phyloP scores from a whole-genome alignment of 139 green algal species.

The Volvox reticuliferus region DNA sequence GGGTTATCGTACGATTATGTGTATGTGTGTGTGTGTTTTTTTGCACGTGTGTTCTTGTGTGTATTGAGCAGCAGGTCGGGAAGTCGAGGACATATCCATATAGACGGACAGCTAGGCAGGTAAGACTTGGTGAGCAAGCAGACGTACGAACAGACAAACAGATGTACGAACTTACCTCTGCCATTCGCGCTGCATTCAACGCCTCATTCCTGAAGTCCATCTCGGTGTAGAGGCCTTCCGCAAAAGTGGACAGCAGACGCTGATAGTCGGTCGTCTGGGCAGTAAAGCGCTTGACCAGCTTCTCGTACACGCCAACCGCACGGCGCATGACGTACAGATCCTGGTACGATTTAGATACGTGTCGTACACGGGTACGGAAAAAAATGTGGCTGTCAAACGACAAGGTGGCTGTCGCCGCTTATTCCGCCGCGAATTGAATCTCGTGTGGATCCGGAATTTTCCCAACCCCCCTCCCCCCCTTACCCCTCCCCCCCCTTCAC shows the following conservation, averaged over 20 bases:
- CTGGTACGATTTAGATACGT: slow-evolving; percentile 35
- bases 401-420: too few relatives aligned
- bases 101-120: too few relatives aligned
- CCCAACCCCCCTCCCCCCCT: too few relatives aligned
- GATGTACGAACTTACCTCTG: slow-evolving; percentile 32
- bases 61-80: too few relatives aligned
- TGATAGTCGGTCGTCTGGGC: slow-evolving; percentile 92
- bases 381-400: neutral
- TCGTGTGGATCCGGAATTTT: too few relatives aligned
- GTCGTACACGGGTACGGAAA: neutral
- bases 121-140: too few relatives aligned
- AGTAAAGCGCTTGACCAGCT: slow-evolving; percentile 80
- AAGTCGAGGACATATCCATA: too few relatives aligned
- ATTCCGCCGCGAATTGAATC: too few relatives aligned
- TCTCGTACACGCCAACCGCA: slow-evolving; percentile 86
- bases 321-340: slow-evolving; percentile 93
- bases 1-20: neutral
- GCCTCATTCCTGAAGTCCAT: slow-evolving; percentile 90
- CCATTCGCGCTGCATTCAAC: slow-evolving; percentile 80
- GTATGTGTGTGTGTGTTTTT: neutral
- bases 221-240: slow-evolving; percentile 77
- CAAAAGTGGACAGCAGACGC: slow-evolving; percentile 83
- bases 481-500: too few relatives aligned
- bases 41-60: too few relatives aligned
- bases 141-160: neutral